phyloP scores from a whole-genome alignment of 2,329 filamentous ascomycete species.

The Alternaria burnsii region DNA sequence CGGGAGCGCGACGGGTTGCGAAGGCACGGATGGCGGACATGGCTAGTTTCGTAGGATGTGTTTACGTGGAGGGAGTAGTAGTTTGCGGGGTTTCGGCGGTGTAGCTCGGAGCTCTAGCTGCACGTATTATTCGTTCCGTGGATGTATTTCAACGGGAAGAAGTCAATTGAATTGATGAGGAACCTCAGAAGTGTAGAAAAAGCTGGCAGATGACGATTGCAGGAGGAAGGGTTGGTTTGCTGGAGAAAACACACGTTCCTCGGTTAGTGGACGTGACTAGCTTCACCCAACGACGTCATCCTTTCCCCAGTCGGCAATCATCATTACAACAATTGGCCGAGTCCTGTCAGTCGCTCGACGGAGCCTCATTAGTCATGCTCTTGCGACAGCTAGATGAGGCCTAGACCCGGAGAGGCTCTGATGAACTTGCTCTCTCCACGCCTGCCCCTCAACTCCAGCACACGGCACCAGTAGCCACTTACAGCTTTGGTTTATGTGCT shows the following conservation, averaged over 20 bases:
- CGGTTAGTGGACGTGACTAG: slow-evolving; percentile 17
- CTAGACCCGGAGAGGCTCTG: slow-evolving; percentile 5
- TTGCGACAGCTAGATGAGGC: neutral
- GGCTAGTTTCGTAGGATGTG: slow-evolving; percentile 12
- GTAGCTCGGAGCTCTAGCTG: slow-evolving; percentile 2
- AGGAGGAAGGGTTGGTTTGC: slow-evolving; percentile 8
- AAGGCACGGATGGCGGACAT: slow-evolving; percentile 47
- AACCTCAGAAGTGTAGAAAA: neutral
- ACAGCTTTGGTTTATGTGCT: neutral
- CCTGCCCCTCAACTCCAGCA: neutral
- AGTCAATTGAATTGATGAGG: neutral
- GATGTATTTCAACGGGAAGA: neutral
- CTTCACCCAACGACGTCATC: slow-evolving; percentile 15
- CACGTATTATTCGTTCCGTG: neutral
- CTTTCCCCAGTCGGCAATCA: slow-evolving; percentile 13
- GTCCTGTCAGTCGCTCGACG: neutral
- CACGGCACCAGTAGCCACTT: neutral
- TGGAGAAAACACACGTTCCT: slow-evolving; percentile 20
- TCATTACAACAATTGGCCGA: slow-evolving; percentile 20
- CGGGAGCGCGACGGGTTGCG: slow-evolving; percentile 41
- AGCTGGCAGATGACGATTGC: slow-evolving; percentile 8
- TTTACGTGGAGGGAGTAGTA: neutral
- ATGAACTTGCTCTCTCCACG: neutral
- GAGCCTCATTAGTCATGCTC: slow-evolving; percentile 13
- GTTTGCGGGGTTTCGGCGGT: slow-evolving; percentile 13